Evolutionary conservation across 1,139 yeast species (phyloP), one percentile per base, ranked within the genome.

Genomic region (Pichia kudriavzevii): DNA sequence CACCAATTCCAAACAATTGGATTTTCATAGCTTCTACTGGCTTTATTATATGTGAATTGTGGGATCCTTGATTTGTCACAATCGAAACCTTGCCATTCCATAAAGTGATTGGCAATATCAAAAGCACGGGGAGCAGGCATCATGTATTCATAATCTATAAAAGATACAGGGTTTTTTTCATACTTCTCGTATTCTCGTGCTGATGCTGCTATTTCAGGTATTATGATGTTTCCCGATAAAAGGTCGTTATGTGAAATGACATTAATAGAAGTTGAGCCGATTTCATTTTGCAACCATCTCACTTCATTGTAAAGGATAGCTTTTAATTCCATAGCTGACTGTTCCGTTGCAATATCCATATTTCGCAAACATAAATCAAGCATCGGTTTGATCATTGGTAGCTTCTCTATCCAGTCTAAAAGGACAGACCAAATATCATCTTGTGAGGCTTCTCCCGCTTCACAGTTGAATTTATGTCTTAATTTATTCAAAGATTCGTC

Each of bases 51-150:
- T 1, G 4, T 38, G 1, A 83, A 81, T 8, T 56, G 55, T 0
- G 85, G 88, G 26, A 81, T 77, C 7, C 72, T 69, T 10, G 65
- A 58, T 17, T 72, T 65, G 44, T 76, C 74, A 55, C 93, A 82
- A 43, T 77, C 75, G 48, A 79, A 80, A 1, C 94, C 94, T 53
- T 82, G 93, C 91, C 91, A 82, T 58, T 82, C 94, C 53, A 81
- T 79, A 47, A 82, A 75, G 56, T 82, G 93, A 53, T 82, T 82
- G n/a, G 93, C 85, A 16, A 82, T 74, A 53, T 82, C 94, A 53
- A 80, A 82, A 0, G 84, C 91, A 39, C 91, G 59, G 2, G 93
- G 88, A 2, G 85, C 84, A 3, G 83, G 82, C 49, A 79, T 66
- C 70, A 83, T 76, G 52, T 82, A 82, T 59, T 82, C 94, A 52